Evolutionary conservation across 257 asterid species (phyloP).

Genomic region (Avicennia marina): DNA sequence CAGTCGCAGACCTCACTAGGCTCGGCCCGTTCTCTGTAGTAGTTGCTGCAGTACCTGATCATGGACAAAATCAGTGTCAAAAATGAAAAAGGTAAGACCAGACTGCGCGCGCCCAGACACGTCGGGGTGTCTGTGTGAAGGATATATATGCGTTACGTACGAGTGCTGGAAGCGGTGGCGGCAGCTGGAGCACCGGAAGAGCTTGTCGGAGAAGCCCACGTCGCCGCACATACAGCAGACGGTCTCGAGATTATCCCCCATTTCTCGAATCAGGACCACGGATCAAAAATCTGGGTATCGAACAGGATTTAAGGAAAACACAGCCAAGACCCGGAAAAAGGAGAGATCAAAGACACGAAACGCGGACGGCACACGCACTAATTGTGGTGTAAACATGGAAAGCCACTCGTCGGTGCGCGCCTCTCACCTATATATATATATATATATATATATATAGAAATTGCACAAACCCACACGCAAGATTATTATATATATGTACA

Average conservation of each 20-base stretch:
- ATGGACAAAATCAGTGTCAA: too few species aligned
- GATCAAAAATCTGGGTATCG: not conserved
- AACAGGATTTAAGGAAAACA: not conserved
- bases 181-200: slow-evolving; percentile 81
- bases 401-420: too few species aligned
- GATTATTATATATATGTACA: not conserved
- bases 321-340: too few species aligned
- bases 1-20: slow-evolving; percentile 35
- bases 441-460: too few species aligned
- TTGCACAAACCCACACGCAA: not conserved
- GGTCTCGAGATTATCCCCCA: slow-evolving; percentile 32
- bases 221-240: slow-evolving; percentile 91
- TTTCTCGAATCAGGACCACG: slow-evolving; percentile 27
- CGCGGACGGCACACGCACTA: too few species aligned
- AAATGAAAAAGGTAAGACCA: too few species aligned
- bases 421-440: too few species aligned
- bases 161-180: slow-evolving; percentile 81
- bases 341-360: too few species aligned
- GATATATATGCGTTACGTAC: too few species aligned
- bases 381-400: too few species aligned
- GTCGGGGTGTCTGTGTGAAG: too few species aligned
- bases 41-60: slow-evolving; percentile 46
- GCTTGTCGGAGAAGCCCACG: slow-evolving; percentile 77
- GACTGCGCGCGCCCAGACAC: too few species aligned
- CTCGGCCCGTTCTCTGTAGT: slow-evolving; percentile 23